Evolutionary conservation across 2,329 filamentous ascomycete genomes (phyloP).

Genomic region (Monosporascus sp.): DNA sequence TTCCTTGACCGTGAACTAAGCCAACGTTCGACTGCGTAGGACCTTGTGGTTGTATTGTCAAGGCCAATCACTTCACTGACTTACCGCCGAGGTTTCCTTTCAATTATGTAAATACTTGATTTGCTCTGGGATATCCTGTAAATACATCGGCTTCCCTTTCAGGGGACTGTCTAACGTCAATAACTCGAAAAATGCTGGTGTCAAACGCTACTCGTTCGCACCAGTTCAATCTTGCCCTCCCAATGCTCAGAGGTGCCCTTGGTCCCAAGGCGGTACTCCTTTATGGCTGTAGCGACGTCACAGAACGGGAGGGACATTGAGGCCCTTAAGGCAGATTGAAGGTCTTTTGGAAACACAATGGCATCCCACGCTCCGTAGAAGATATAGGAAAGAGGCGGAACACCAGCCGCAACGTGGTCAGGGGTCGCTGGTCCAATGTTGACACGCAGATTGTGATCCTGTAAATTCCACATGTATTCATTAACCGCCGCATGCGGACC

Average conservation of each 20-base stretch:
- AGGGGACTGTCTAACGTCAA: constrained; percentile 11
- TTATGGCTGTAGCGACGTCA: constrained; percentile 25
- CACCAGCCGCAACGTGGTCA: constrained; percentile 45
- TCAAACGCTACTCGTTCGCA: constrained; percentile 10
- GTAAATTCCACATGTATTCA: constrained; percentile 43
- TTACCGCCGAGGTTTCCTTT: not conserved
- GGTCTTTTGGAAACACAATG: constrained; percentile 34
- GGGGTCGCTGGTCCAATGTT: constrained; percentile 42
- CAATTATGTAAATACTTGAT: constrained; percentile 1
- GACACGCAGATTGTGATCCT: constrained; percentile 30
- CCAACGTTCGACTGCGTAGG: no score
- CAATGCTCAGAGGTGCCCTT: constrained; percentile 23
- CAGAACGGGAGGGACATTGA: constrained; percentile 9
- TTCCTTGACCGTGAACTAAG: not conserved
- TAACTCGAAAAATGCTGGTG: constrained; percentile 18
- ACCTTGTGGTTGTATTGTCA: no score
- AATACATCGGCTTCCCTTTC: not conserved
- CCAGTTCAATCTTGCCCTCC: constrained; percentile 26
- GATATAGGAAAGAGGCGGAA: constrained; percentile 39
- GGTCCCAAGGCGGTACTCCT: constrained; percentile 22
- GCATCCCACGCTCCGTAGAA: constrained; percentile 50
- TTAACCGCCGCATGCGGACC: constrained; percentile 34
- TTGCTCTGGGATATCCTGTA: not conserved
- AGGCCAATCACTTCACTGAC: no score
- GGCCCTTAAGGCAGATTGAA: constrained; percentile 10